These are phyloP conservation scores for Yueomyces sp. DNA, from an alignment of 805 yeast genomes.

Conservation along the genomic window DNA sequence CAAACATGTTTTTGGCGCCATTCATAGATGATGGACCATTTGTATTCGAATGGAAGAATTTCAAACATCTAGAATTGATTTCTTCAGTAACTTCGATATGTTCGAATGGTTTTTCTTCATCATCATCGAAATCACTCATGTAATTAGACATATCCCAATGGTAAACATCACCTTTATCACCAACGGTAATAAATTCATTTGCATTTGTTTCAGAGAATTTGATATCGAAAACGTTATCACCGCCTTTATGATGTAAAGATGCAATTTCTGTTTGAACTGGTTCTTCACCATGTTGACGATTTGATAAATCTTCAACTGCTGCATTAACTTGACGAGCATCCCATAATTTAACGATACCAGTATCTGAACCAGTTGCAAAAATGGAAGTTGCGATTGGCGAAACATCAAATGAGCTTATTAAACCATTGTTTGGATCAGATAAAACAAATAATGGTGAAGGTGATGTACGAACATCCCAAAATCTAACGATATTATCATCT, in stretches of 20 bases:
- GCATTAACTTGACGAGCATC: constrained; percentile 21
- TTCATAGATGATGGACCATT: constrained; percentile 17
- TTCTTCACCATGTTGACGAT: constrained; percentile 18
- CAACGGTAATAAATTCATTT: constrained; percentile 20
- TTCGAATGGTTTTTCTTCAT: constrained; percentile 22
- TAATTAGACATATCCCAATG: constrained; percentile 26
- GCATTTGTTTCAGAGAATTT: constrained; percentile 19
- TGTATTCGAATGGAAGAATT: constrained; percentile 13
- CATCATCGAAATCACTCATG: constrained; percentile 32
- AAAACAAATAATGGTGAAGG: constrained; percentile 15
- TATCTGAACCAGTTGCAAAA: constrained; percentile 21
- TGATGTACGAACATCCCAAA: constrained; percentile 22
- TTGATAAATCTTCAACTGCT: constrained; percentile 13
- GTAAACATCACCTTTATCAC: constrained; percentile 22
- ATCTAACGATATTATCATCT: constrained; percentile 20
- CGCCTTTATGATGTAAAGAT: constrained; percentile 19
- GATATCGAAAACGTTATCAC: constrained; percentile 22
- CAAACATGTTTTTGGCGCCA: constrained; percentile 13
- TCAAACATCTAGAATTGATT: constrained; percentile 18
- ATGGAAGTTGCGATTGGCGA: constrained; percentile 17
- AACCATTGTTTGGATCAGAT: constrained; percentile 18
- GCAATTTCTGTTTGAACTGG: constrained; percentile 18
- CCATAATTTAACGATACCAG: constrained; percentile 24
- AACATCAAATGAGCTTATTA: constrained; percentile 16
- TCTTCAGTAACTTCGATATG: constrained; percentile 7